A percentile compares a stretch with the other conserved stretches of the same genome.
phyloP scores from a whole-genome alignment of 345 rosid species.

The Eucalyptus regnans region DNA sequence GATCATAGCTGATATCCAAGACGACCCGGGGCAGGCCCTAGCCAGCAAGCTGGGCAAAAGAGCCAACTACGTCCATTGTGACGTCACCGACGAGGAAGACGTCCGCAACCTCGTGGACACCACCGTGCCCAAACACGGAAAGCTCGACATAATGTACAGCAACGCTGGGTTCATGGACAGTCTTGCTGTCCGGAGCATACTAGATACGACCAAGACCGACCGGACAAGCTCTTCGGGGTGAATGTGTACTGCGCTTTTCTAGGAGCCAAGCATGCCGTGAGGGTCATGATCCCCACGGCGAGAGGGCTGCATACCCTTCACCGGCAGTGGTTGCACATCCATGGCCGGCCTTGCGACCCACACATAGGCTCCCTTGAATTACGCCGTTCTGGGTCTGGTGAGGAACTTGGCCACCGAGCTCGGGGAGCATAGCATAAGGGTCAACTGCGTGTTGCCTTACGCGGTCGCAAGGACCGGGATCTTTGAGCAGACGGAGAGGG shows the following conservation, averaged over 20 bases:
- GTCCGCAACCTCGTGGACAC: slow-evolving; percentile 7
- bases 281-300: slow-evolving; percentile 19
- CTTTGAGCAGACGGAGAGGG: background rate
- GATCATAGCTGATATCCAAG: slow-evolving; percentile 28
- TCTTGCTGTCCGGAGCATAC: background rate
- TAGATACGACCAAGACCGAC: slow-evolving; percentile 8
- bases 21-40: slow-evolving; percentile 4
- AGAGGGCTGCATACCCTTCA: slow-evolving; percentile 21
- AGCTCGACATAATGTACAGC: slow-evolving; percentile 30
- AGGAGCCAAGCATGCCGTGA: slow-evolving; percentile 28
- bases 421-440: slow-evolving; percentile 23
- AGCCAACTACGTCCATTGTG: slow-evolving; percentile 18
- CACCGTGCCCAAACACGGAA: slow-evolving; percentile 13
- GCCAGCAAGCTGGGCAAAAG: slow-evolving; percentile 5
- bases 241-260: slow-evolving; percentile 21
- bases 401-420: slow-evolving; percentile 22
- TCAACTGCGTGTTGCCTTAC: slow-evolving; percentile 27
- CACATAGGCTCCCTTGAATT: slow-evolving; percentile 7
- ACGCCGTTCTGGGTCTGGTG: slow-evolving; percentile 14
- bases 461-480: background rate
- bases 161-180: slow-evolving; percentile 17
- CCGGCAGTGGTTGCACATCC: slow-evolving; percentile 12
- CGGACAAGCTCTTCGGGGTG: slow-evolving; percentile 11
- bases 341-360: slow-evolving; percentile 9
- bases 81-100: slow-evolving; percentile 20